Conservation (phyloP, 1,139 yeast genomes). For the Nakaseomyces sp. region DNA sequence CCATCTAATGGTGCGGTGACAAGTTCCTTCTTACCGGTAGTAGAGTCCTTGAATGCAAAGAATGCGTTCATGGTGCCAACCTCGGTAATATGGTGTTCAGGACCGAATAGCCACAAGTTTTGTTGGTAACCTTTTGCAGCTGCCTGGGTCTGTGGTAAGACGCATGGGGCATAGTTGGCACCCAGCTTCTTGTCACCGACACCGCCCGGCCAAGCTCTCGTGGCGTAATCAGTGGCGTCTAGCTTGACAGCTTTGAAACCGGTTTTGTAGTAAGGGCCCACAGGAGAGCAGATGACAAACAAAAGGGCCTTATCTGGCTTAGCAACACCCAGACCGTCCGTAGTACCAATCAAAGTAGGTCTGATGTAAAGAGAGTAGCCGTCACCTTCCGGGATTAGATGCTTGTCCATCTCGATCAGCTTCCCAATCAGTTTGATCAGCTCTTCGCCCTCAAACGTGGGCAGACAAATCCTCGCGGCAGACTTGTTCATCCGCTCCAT, state of each 20-base stretch:
- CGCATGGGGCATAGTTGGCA: slow-evolving; percentile 95
- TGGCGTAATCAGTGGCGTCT: slow-evolving; percentile 91
- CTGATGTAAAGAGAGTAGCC: slow-evolving; percentile 90
- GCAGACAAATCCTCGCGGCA: slow-evolving; percentile 79
- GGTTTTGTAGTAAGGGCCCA: slow-evolving; percentile 82
- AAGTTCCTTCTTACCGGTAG: slow-evolving; percentile 77
- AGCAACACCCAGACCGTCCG: slow-evolving; percentile 75
- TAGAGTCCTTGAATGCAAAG: slow-evolving; percentile 62
- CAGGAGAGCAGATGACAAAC: slow-evolving; percentile 86
- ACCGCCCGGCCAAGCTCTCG: slow-evolving; percentile 99
- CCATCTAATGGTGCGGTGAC: slow-evolving; percentile 97
- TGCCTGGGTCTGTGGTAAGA: slow-evolving; percentile 81
- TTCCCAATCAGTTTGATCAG: slow-evolving; percentile 65
- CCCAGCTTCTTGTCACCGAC: slow-evolving; percentile 93
- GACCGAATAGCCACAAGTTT: slow-evolving; percentile 93
- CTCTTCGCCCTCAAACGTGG: slow-evolving; percentile 72
- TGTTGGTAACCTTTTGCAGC: slow-evolving; percentile 87
- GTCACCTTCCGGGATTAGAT: slow-evolving; percentile 69
- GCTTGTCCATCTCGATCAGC: slow-evolving; percentile 62
- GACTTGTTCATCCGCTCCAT: slow-evolving; percentile 86
- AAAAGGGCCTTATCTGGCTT: slow-evolving; percentile 73
- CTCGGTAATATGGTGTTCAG: slow-evolving; percentile 82
- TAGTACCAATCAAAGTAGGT: slow-evolving; percentile 91
- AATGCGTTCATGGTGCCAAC: slow-evolving; percentile 97
- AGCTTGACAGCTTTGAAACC: slow-evolving; percentile 90